Evolutionary conservation across 164 flowering plant species (phyloP).

Genomic region (Vitis riparia): DNA sequence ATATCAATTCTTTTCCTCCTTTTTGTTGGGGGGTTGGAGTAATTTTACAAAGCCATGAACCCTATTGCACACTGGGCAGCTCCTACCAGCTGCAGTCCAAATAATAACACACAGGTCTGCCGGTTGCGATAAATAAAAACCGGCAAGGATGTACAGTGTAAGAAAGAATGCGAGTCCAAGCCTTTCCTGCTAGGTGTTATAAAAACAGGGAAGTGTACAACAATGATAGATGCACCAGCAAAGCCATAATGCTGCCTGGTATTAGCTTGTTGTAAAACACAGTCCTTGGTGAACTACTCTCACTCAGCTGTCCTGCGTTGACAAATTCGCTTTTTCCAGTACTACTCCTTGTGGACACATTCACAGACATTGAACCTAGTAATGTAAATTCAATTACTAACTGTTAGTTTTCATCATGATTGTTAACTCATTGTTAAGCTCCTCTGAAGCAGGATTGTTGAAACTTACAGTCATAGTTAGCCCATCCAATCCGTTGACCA

Average conservation of each 20-base stretch:
- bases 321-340: conserved; percentile 45
- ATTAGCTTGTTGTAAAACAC: conserved; percentile 14
- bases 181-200: conserved; percentile 13
- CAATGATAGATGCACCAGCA: conserved; percentile 19
- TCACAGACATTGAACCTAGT: conserved; percentile 62
- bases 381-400: not conserved
- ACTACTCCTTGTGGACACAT: conserved; percentile 45
- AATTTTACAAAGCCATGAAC: not conserved
- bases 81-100: not conserved
- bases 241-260: conserved; percentile 5
- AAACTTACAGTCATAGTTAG: conserved; percentile 74
- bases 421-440: not conserved
- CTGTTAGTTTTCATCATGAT: not conserved
- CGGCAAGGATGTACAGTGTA: conserved; percentile 10
- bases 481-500: conserved; percentile 88
- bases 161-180: not conserved
- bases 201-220: conserved; percentile 16
- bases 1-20: too few species aligned
- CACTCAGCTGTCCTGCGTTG: conserved; percentile 49
- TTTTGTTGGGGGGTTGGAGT: too few species aligned
- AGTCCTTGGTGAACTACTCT: conserved; percentile 24
- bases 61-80: conserved; percentile 1
- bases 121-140: conserved; percentile 10
- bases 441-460: not conserved
- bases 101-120: conserved; percentile 4